Evolutionary conservation across 805 yeast species (phyloP).

Genomic region (Kluyveromyces nonfermentans): DNA sequence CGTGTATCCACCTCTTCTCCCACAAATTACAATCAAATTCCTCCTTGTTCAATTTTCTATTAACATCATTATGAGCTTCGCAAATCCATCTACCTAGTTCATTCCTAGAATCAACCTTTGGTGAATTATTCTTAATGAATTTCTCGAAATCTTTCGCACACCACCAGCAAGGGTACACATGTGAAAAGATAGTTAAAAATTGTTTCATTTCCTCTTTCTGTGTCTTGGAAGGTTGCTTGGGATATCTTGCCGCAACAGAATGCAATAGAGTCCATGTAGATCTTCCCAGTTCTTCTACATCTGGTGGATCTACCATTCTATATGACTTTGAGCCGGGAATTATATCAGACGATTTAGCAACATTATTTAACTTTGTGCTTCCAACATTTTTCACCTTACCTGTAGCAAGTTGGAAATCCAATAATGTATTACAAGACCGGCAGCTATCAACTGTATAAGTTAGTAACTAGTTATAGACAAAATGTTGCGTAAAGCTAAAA

Average conservation of each 20-base stretch:
- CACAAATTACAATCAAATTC: conserved; percentile 80
- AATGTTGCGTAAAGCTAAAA: neutral
- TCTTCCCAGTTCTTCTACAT: conserved; percentile 67
- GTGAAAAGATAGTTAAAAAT: conserved; percentile 62
- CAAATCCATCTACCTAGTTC: conserved; percentile 87
- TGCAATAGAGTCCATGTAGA: conserved; percentile 92
- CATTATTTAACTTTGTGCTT: conserved; percentile 2
- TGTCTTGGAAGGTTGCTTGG: conserved; percentile 48
- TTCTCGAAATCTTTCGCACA: conserved; percentile 78
- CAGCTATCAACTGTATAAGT: conserved; percentile 39
- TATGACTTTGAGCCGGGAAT: conserved; percentile 26
- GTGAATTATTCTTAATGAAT: conserved; percentile 46
- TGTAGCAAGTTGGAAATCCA: conserved; percentile 67
- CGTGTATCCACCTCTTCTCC: conserved; percentile 92
- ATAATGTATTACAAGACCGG: conserved; percentile 75
- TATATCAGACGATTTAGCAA: conserved; percentile 8
- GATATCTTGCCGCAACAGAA: conserved; percentile 82
- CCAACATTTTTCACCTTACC: conserved; percentile 13
- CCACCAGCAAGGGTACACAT: conserved; percentile 86
- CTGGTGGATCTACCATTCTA: conserved; percentile 68
- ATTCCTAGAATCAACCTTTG: conserved; percentile 57
- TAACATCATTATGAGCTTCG: conserved; percentile 92
- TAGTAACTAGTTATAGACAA: neutral
- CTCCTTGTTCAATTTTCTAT: conserved; percentile 75
- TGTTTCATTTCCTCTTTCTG: conserved; percentile 65